phyloP scores from a whole-genome alignment of 805 yeast genomes.

The Teunomyces stri region DNA sequence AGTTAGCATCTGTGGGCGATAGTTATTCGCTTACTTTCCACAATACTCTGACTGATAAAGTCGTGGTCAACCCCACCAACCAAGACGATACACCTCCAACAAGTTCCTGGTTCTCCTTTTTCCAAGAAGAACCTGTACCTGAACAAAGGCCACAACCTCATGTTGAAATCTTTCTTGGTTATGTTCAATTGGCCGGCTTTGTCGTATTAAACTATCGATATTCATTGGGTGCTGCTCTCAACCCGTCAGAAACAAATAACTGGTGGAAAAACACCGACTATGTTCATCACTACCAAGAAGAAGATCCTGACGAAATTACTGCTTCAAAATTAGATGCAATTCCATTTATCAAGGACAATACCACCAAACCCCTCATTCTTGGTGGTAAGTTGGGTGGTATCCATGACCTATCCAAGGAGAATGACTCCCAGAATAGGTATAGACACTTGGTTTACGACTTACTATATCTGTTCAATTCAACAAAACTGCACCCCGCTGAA shows the following conservation, averaged over 20 bases:
- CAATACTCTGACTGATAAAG: constrained; percentile 16
- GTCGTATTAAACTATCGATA: constrained; percentile 37
- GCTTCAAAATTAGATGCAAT: constrained; percentile 19
- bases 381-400: constrained; percentile 39
- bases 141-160: not conserved
- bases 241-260: constrained; percentile 6
- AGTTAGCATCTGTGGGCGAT: constrained; percentile 8
- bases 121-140: not conserved
- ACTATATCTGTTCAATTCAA: constrained; percentile 24
- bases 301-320: constrained; percentile 19
- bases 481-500: constrained; percentile 14
- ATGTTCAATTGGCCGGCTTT: constrained; percentile 40
- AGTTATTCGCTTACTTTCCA: constrained; percentile 12
- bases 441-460: constrained; percentile 35
- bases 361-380: constrained; percentile 18
- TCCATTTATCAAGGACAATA: constrained; percentile 21
- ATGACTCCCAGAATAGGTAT: constrained; percentile 14
- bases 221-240: constrained; percentile 14
- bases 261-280: constrained; percentile 39
- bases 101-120: constrained; percentile 7
- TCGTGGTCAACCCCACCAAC: constrained; percentile 12
- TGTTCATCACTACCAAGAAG: constrained; percentile 23
- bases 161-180: constrained; percentile 27
- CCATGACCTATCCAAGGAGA: constrained; percentile 27
- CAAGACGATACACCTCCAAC: constrained; percentile 1